These are phyloP conservation scores for Porpolomopsis calyptriformis DNA, from an alignment of 768 basidiomycete species.

Conservation along the genomic window DNA sequence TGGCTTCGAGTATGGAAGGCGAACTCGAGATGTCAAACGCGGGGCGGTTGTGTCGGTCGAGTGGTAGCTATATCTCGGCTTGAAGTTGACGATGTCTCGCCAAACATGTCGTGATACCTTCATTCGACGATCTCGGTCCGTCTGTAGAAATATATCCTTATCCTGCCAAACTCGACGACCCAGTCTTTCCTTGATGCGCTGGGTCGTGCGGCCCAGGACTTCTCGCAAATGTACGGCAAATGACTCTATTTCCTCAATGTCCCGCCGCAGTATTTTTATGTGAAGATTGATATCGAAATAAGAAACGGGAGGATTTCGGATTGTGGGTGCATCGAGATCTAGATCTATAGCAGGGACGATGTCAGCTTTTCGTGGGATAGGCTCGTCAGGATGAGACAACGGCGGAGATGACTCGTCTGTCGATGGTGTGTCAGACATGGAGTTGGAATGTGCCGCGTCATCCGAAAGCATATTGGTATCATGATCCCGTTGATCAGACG, in stretches of 20 bases:
- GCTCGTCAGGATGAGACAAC: neutral
- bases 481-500: too few relatives aligned
- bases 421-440: neutral
- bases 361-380: neutral
- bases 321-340: conserved; percentile 23
- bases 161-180: conserved; percentile 64
- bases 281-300: conserved; percentile 46
- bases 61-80: conserved; percentile 10
- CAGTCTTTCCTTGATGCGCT: conserved; percentile 64
- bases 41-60: neutral
- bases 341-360: conserved; percentile 22
- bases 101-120: conserved; percentile 36
- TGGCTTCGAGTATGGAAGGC: neutral
- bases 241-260: conserved; percentile 37
- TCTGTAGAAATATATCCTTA: conserved; percentile 44
- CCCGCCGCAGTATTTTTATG: conserved; percentile 43
- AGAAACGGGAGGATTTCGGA: conserved; percentile 21
- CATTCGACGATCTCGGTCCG: conserved; percentile 17
- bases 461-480: too few relatives aligned
- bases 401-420: neutral
- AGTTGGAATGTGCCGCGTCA: neutral
- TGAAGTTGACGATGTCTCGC: conserved; percentile 41
- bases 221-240: conserved; percentile 33
- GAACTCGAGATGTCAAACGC: neutral
- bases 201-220: conserved; percentile 40